phyloP scores from a whole-genome alignment of 805 yeast genomes.

The Wickerhamiella alocasiicola region DNA sequence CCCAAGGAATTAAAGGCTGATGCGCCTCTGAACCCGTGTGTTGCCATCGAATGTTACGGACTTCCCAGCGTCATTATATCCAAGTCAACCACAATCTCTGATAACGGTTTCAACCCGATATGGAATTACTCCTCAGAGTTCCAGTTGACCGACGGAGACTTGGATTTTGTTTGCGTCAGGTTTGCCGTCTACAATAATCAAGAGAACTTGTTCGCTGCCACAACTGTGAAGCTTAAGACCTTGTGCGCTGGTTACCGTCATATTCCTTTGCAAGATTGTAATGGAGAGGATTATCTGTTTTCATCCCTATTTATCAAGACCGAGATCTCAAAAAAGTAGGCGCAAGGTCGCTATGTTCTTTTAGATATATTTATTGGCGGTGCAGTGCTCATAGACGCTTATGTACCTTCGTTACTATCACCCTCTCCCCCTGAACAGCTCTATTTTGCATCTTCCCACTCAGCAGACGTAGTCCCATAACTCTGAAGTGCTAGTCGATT shows the following conservation, averaged over 20 bases:
- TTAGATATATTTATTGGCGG: too few relatives aligned
- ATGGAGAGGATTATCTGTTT: conserved; percentile 67
- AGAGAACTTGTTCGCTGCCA: conserved; percentile 39
- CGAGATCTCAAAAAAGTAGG: too few relatives aligned
- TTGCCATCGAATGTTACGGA: conserved; percentile 50
- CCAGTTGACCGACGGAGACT: conserved; percentile 25
- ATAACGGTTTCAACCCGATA: conserved; percentile 77
- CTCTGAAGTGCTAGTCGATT: too few relatives aligned
- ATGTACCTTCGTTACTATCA: too few relatives aligned
- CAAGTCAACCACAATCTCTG: conserved; percentile 32
- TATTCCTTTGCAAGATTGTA: conserved; percentile 57
- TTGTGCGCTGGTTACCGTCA: conserved; percentile 74
- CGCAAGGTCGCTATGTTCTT: too few relatives aligned
- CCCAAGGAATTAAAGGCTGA: conserved; percentile 40
- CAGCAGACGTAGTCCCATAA: too few relatives aligned
- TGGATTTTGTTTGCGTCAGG: conserved; percentile 28
- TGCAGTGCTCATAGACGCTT: too few relatives aligned
- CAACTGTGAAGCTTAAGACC: conserved; percentile 47
- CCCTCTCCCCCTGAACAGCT: too few relatives aligned
- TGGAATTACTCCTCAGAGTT: conserved; percentile 56
- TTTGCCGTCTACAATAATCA: conserved; percentile 26
- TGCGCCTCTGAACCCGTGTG: conserved; percentile 45
- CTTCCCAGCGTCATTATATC: conserved; percentile 12
- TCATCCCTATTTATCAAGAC: conserved; percentile 39
- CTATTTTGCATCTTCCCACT: too few relatives aligned